Conservation (phyloP, 768 basidiomycete genomes). For the Panus rudis region DNA sequence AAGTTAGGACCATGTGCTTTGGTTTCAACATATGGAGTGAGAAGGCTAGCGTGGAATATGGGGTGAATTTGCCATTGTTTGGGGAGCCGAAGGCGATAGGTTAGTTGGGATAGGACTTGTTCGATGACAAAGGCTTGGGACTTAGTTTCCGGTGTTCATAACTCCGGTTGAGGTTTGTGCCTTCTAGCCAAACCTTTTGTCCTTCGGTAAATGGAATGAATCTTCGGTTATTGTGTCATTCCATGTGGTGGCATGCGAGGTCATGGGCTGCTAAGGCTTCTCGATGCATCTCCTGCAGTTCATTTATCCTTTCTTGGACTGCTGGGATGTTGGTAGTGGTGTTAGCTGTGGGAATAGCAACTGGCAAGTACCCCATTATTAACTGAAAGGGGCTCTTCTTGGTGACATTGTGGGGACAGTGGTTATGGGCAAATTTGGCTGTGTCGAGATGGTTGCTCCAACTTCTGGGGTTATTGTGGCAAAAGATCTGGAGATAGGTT, state of each 20-base stretch:
- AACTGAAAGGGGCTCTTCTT: neutral
- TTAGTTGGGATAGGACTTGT: conserved; percentile 1
- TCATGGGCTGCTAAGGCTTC: neutral
- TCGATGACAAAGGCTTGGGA: conserved; percentile 8
- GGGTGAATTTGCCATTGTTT: conserved; percentile 6
- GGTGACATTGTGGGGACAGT: neutral
- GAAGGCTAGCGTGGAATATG: conserved; percentile 7
- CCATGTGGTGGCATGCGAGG: neutral
- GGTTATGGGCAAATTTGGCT: conserved; percentile 27
- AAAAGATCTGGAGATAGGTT: conserved; percentile 22
- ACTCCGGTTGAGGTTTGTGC: conserved; percentile 2
- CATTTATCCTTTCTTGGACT: neutral
- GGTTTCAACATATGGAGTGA: conserved; percentile 7
- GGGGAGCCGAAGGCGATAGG: conserved; percentile 8
- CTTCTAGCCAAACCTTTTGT: conserved; percentile 8
- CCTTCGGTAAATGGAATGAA: conserved; percentile 15
- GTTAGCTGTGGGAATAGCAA: neutral
- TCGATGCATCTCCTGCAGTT: neutral
- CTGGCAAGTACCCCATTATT: neutral
- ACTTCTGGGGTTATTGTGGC: conserved; percentile 20
- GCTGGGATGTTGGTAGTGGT: neutral
- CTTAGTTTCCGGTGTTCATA: conserved; percentile 4
- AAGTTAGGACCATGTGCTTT: conserved; percentile 2
- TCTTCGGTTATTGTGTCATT: conserved; percentile 23
- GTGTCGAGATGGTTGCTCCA: conserved; percentile 20